Evolutionary conservation across 2,329 filamentous ascomycete species (phyloP).

Genomic region (Fusarium anguioides): DNA sequence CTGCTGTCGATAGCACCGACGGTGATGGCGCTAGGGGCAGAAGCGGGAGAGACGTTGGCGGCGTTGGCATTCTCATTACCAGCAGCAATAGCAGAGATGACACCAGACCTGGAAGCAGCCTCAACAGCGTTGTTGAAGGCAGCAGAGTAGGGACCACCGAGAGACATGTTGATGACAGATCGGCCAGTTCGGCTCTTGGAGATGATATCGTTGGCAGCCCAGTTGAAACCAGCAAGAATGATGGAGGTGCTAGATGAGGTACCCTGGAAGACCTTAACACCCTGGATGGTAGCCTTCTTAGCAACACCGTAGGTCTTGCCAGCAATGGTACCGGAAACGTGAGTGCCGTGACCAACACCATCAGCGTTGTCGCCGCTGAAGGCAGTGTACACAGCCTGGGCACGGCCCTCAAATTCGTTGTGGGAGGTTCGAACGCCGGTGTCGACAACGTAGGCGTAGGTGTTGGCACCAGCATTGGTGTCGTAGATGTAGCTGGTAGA

Average conservation of each 20-base stretch:
- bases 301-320: conserved; percentile 54
- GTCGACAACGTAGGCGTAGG: conserved; percentile 71
- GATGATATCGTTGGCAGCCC: conserved; percentile 58
- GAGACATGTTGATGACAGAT: conserved; percentile 66
- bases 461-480: conserved; percentile 55
- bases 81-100: conserved; percentile 65
- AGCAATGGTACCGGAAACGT: conserved; percentile 52
- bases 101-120: conserved; percentile 56
- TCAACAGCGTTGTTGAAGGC: conserved; percentile 63
- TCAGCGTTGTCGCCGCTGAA: conserved; percentile 45
- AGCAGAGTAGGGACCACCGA: conserved; percentile 59
- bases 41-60: conserved; percentile 47
- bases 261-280: conserved; percentile 59
- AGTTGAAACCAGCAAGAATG: conserved; percentile 53
- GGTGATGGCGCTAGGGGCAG: conserved; percentile 48
- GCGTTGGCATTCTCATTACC: conserved; percentile 59
- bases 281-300: conserved; percentile 57
- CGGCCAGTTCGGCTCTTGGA: conserved; percentile 52
- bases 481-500: conserved; percentile 61
- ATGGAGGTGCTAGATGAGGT: conserved; percentile 44
- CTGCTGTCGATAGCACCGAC: conserved; percentile 52
- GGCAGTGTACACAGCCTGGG: conserved; percentile 48
- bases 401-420: conserved; percentile 64
- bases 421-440: conserved; percentile 69
- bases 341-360: conserved; percentile 57